Conservation (phyloP, 78 protist genomes). For the Speleostelium caveatum region DNA sequence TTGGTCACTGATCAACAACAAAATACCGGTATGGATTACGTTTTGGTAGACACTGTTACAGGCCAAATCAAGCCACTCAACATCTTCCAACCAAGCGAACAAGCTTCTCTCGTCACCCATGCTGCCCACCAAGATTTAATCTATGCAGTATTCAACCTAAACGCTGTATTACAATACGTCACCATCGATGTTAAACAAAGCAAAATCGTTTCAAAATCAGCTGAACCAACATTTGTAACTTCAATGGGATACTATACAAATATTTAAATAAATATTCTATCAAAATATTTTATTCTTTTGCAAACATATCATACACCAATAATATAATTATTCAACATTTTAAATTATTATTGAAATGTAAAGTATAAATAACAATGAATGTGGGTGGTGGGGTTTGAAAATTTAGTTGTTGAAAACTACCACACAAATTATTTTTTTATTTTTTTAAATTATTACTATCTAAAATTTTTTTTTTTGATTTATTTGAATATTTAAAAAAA, state of each 20-base stretch:
- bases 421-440: no score
- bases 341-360: no score
- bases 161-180: conserved; percentile 8
- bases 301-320: no score
- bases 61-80: conserved; percentile 53
- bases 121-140: conserved; percentile 58
- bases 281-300: no score
- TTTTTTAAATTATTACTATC: no score
- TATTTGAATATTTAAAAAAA: no score
- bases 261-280: conserved; percentile 14
- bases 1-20: neutral
- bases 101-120: conserved; percentile 19
- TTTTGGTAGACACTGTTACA: conserved; percentile 2
- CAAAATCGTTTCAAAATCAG: neutral
- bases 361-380: no score
- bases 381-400: no score
- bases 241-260: conserved; percentile 65
- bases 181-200: conserved; percentile 7
- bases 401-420: no score
- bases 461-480: no score
- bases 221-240: neutral
- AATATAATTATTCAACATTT: no score
- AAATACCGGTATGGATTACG: conserved; percentile 45
- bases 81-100: conserved; percentile 15
- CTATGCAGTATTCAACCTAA: conserved; percentile 29